Evolutionary conservation across 352 stramenopile genomes (phyloP).

Genomic region (Phytopythium cucurbitacearum): DNA sequence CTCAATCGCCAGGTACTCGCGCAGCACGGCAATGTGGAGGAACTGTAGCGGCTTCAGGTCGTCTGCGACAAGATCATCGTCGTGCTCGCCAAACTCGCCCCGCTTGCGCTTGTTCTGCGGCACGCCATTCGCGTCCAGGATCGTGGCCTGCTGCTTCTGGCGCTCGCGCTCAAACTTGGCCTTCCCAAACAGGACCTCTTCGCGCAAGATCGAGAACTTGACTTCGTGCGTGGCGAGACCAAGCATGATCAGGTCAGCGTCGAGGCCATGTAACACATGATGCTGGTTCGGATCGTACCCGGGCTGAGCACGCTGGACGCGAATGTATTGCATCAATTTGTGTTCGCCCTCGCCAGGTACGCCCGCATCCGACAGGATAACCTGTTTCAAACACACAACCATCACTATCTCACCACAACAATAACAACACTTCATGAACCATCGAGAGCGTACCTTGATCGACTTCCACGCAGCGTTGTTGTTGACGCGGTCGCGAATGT

Average conservation of each 20-base stretch:
- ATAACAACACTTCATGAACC: conserved; percentile 1
- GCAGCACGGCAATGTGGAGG: conserved; percentile 91
- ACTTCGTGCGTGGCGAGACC: conserved; percentile 97
- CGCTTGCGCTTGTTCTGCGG: conserved; percentile 67
- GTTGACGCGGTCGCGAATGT: conserved; percentile 94
- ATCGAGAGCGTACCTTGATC: conserved; percentile 64
- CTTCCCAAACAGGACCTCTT: conserved; percentile 91
- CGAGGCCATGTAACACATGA: conserved; percentile 97
- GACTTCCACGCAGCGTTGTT: conserved; percentile 92
- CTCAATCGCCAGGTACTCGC: conserved; percentile 93
- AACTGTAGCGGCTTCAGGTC: conserved; percentile 92
- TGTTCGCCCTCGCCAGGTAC: conserved; percentile 99
- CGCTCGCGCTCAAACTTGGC: conserved; percentile 74
- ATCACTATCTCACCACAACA: conserved; percentile 2
- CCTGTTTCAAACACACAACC: conserved; percentile 17
- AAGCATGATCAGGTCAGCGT: conserved; percentile 99
- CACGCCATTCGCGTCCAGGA: conserved; percentile 74
- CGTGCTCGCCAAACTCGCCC: conserved; percentile 82
- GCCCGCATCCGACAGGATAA: conserved; percentile 96
- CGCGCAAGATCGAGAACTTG: conserved; percentile 98
- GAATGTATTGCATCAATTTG: conserved; percentile 99
- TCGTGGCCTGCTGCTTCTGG: conserved; percentile 54
- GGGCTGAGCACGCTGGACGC: conserved; percentile 90
- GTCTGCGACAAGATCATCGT: conserved; percentile 67
- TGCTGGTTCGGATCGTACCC: conserved; percentile 97